phyloP scores from a whole-genome alignment of 169 alveolate genomes.

The Fabrea salina region DNA sequence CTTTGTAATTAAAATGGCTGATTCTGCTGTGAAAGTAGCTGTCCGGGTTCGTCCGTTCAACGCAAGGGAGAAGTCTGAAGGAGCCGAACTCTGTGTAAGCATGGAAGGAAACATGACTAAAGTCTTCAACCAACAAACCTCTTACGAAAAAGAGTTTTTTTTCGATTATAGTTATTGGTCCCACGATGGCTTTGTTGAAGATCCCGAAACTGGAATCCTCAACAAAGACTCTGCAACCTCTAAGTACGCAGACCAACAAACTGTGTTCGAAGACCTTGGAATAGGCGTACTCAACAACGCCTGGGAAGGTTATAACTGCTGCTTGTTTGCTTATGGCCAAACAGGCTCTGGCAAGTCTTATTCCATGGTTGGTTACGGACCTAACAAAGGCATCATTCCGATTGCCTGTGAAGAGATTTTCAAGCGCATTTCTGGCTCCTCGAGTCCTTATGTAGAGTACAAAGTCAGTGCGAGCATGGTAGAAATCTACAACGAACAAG shows the following conservation, averaged over 20 bases:
- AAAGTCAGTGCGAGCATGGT: slow-evolving; percentile 61
- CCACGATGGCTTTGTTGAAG: slow-evolving; percentile 85
- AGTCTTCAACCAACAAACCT: slow-evolving; percentile 55
- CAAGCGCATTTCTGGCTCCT: slow-evolving; percentile 62
- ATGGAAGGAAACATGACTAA: slow-evolving; percentile 82
- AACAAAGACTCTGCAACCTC: neutral
- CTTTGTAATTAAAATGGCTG: slow-evolving; percentile 19
- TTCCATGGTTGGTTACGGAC: slow-evolving; percentile 94
- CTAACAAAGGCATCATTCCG: slow-evolving; percentile 94
- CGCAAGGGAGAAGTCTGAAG: slow-evolving; percentile 70
- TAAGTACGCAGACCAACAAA: slow-evolving; percentile 82
- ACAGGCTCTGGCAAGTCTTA: slow-evolving; percentile 91
- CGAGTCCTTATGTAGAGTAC: neutral
- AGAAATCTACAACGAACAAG: slow-evolving; percentile 92
- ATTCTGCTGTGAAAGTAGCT: slow-evolving; percentile 74
- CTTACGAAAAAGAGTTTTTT: slow-evolving; percentile 73
- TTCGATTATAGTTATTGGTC: slow-evolving; percentile 92
- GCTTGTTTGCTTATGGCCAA: slow-evolving; percentile 92
- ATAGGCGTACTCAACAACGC: slow-evolving; percentile 88
- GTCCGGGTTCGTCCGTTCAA: slow-evolving; percentile 90
- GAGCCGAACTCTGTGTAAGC: slow-evolving; percentile 71
- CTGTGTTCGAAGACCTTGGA: slow-evolving; percentile 83
- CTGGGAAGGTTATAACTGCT: slow-evolving; percentile 92
- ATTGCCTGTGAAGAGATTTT: slow-evolving; percentile 90
- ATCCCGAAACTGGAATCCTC: slow-evolving; percentile 12